phyloP scores from a whole-genome alignment of 306 rosid species.

The Trichosanthes truncata region DNA sequence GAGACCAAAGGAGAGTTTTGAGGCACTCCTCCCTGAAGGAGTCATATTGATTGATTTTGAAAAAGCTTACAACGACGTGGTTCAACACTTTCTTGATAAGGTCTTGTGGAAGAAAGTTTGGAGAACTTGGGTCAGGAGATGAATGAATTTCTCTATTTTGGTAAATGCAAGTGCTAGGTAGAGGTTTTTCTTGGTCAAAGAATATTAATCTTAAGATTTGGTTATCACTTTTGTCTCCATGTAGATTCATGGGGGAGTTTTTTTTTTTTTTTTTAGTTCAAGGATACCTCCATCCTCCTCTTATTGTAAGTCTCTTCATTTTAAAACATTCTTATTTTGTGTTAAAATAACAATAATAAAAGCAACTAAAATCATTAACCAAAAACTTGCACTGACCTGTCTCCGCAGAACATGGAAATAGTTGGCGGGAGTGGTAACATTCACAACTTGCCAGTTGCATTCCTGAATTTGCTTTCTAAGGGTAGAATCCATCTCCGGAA shows the following conservation, averaged over 20 bases:
- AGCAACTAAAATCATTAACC: slow-evolving; percentile 2
- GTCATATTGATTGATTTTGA: background rate
- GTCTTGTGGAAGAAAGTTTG: background rate
- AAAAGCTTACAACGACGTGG: background rate
- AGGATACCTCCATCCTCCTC: background rate
- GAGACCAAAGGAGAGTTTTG: background rate
- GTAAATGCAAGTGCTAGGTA: background rate
- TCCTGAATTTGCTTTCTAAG: slow-evolving; percentile 93
- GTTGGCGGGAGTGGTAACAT: slow-evolving; percentile 94
- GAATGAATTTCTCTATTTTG: background rate
- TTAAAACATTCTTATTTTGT: background rate
- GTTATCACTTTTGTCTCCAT: background rate
- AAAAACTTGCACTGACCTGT: slow-evolving; percentile 49
- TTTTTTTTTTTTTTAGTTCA: background rate
- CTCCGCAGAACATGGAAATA: slow-evolving; percentile 94
- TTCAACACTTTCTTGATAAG: background rate
- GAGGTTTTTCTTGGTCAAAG: background rate
- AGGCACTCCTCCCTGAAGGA: background rate
- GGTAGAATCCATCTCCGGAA: slow-evolving; percentile 98
- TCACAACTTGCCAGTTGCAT: slow-evolving; percentile 96
- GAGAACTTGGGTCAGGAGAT: background rate
- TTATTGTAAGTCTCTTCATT: background rate
- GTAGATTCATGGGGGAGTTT: background rate
- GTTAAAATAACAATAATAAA: background rate
- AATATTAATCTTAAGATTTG: background rate